Percentiles rank a stretch among this genome's conserved stretches.
Evolutionary conservation across 371 early-diverging fungal genomes (phyloP).

Genomic region (Mucor indicus): DNA sequence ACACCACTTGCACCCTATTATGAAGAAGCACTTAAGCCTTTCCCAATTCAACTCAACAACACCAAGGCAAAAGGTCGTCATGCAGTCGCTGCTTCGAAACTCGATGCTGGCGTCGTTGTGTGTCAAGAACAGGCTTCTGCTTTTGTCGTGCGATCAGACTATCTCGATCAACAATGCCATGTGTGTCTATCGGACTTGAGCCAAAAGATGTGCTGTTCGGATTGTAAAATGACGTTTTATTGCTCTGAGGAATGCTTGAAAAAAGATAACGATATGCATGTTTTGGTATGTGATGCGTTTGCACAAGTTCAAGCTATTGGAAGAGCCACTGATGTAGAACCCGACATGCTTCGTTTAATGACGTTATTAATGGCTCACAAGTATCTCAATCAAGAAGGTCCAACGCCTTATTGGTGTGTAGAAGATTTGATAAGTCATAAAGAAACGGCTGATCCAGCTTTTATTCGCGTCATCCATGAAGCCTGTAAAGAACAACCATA

Average conservation of each 20-base stretch:
- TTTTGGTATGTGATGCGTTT: constrained; percentile 48
- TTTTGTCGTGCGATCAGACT: constrained; percentile 56
- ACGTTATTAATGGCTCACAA: constrained; percentile 45
- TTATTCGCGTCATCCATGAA: constrained; percentile 45
- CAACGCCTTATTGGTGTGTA: constrained; percentile 51
- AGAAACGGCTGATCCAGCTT: constrained; percentile 48
- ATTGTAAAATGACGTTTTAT: constrained; percentile 57
- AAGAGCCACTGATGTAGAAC: constrained; percentile 45
- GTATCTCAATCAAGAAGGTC: constrained; percentile 20
- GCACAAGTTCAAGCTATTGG: constrained; percentile 47
- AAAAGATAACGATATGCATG: constrained; percentile 42
- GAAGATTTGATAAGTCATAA: constrained; percentile 61
- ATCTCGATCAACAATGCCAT: constrained; percentile 57
- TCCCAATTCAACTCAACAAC: constrained; percentile 30
- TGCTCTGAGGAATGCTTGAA: constrained; percentile 58
- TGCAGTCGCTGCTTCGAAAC: constrained; percentile 48
- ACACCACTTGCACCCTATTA: constrained; percentile 16
- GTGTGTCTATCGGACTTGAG: constrained; percentile 47
- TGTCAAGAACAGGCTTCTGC: constrained; percentile 55
- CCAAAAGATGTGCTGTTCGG: constrained; percentile 41
- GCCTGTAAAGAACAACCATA: constrained; percentile 35
- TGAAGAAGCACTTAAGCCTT: constrained; percentile 14
- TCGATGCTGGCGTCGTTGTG: constrained; percentile 53
- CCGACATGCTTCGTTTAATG: constrained; percentile 55
- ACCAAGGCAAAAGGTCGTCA: constrained; percentile 62